Conservation (phyloP, 2,329 filamentous ascomycete genomes). For the Emmonsiellopsis sp. region DNA sequence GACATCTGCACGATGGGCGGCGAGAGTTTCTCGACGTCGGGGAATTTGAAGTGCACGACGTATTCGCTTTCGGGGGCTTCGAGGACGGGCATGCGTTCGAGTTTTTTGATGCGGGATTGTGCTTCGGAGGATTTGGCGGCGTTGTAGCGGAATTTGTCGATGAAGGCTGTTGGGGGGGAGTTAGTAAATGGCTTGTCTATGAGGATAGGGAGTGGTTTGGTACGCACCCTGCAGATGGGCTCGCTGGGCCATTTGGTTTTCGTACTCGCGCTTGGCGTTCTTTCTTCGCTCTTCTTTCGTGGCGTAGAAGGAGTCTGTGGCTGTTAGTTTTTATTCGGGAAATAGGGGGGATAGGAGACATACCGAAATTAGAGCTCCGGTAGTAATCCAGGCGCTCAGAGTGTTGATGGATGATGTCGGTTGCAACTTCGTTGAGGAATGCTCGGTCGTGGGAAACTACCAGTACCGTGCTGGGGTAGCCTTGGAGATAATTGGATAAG, state of each 20-base stretch:
- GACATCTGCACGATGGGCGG: conserved; percentile 98
- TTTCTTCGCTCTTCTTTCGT: conserved; percentile 96
- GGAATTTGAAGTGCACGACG: conserved; percentile 93
- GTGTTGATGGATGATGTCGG: conserved; percentile 97
- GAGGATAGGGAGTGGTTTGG: background rate
- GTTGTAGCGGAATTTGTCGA: conserved; percentile 99
- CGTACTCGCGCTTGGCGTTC: conserved; percentile 92
- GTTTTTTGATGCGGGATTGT: conserved; percentile 96
- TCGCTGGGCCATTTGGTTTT: conserved; percentile 92
- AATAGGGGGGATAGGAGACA: conserved; percentile 11
- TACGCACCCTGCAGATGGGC: conserved; percentile 68
- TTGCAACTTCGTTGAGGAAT: conserved; percentile 98
- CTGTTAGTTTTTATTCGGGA: background rate
- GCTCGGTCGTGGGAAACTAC: conserved; percentile 98
- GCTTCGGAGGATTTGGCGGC: conserved; percentile 97
- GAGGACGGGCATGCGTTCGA: conserved; percentile 91
- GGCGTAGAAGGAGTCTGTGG: conserved; percentile 77
- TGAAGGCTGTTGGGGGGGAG: conserved; percentile 59
- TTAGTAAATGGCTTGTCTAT: background rate
- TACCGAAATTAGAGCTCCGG: conserved; percentile 82
- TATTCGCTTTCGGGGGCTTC: conserved; percentile 89
- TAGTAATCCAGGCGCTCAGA: conserved; percentile 97
- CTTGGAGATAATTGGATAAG: conserved; percentile 88
- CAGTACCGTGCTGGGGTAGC: conserved; percentile 86
- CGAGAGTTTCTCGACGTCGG: conserved; percentile 93